Evolutionary conservation across 768 basidiomycete genomes (phyloP), one percentile per base, ranked within the genome.

Genomic region (Kwoniella botswanensis): DNA sequence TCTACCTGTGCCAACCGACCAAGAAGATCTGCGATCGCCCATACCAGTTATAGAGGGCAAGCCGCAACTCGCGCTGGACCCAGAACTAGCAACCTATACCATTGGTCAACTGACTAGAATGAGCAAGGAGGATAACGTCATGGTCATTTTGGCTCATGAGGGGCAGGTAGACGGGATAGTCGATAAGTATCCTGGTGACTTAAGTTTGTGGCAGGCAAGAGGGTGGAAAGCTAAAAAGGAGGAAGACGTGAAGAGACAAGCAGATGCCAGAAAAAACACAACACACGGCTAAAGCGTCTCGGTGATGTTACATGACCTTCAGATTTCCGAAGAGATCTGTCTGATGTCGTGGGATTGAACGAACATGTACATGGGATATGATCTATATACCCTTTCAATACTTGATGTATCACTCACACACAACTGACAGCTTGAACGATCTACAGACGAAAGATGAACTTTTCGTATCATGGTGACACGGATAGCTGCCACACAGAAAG

Each of bases 61-160:
- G 26, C 60, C 66, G 12, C 67, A 67, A n/a, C 66, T 79, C 56
- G 58, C 73, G 4, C 60, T 65, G 2, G 71, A 76, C 42, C 72
- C 70, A 6, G 35, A 50, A 1, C 29, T 65, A n/a, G 71, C 71
- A 50, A 70, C 65, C 0, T 42, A 74, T 21, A 72, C 71, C n/a
- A 75, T 77, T 9, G 71, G 72, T 2, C 67, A 63, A 22, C 43
- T 77, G 43, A 74, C 70, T 5, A 50, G 78, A 22, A 74, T 74
- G 71, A 70, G 66, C 24, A 61, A 46, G 10, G 76, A 77, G 62
- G 73, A 75, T 4, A 74, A 79, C 29, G 55, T 79, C 43, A 77
- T 79, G 76, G 74, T 74, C 15, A 22, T 79, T 22, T 52, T 79
- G 52, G 78, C 78, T 4, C 74, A 79, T 60, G 78, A 79, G 43